Evolutionary conservation across 2,329 filamentous ascomycete genomes (phyloP).

Genomic region (Aspergillus sp.): DNA sequence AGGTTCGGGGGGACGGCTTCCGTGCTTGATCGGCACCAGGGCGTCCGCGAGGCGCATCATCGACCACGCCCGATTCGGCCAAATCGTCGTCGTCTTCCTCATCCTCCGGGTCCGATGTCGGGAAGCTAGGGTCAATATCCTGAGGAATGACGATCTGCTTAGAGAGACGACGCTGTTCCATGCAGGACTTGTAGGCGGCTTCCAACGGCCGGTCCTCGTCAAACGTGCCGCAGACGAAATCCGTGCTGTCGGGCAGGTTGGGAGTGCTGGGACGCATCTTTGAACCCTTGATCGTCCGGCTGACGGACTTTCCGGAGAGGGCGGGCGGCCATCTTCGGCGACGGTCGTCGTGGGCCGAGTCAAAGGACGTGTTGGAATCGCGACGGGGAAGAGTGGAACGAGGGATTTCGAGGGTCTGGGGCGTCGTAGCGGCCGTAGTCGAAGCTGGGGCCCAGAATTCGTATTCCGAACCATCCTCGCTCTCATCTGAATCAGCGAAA

Average conservation of each 20-base stretch:
- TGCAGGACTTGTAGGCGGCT: slow-evolving; percentile 82
- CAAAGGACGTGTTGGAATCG: slow-evolving; percentile 54
- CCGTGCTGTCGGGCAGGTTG: slow-evolving; percentile 92
- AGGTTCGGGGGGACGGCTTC: slow-evolving; percentile 55
- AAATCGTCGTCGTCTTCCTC: slow-evolving; percentile 65
- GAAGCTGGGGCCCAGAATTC: slow-evolving; percentile 60
- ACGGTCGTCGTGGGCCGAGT: slow-evolving; percentile 43
- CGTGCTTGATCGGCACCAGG: slow-evolving; percentile 46
- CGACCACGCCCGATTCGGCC: slow-evolving; percentile 47
- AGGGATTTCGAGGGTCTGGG: slow-evolving; percentile 51
- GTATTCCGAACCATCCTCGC: slow-evolving; percentile 62
- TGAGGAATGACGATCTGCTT: slow-evolving; percentile 86
- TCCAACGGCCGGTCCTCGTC: slow-evolving; percentile 96
- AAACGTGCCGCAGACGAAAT: slow-evolving; percentile 97
- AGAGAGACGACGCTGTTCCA: slow-evolving; percentile 75
- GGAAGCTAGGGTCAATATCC: slow-evolving; percentile 96
- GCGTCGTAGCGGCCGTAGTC: slow-evolving; percentile 52
- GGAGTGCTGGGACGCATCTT: slow-evolving; percentile 68
- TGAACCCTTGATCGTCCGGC: slow-evolving; percentile 40
- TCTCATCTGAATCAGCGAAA: slow-evolving; percentile 68
- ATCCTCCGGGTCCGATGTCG: slow-evolving; percentile 87
- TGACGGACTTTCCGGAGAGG: slow-evolving; percentile 25
- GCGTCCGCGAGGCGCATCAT: slow-evolving; percentile 49
- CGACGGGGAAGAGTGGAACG: slow-evolving; percentile 47
- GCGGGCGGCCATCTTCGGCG: slow-evolving; percentile 30